Conservation (phyloP, 108 stramenopile genomes). For the Phaeodactylum tricornutum region DNA sequence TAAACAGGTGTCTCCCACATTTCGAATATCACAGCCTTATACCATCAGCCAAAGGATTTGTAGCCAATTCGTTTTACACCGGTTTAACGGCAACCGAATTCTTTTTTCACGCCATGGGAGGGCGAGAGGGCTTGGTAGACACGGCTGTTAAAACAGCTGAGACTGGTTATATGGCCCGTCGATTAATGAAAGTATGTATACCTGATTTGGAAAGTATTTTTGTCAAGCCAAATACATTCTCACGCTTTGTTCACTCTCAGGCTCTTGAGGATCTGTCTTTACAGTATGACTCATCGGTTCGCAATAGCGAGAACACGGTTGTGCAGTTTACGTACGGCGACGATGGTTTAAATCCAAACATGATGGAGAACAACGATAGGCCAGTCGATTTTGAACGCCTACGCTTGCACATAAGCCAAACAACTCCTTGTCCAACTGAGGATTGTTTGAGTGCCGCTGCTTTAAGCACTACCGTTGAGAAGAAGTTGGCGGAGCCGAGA, state of each 20-base stretch:
- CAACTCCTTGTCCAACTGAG: constrained; percentile 49
- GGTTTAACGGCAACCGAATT: constrained; percentile 99
- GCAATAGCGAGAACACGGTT: constrained; percentile 92
- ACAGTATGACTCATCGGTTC: constrained; percentile 92
- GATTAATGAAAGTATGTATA: constrained; percentile 88
- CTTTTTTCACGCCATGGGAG: constrained; percentile 99
- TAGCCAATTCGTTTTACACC: constrained; percentile 92
- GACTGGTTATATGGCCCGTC: constrained; percentile 99
- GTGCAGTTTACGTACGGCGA: constrained; percentile 98
- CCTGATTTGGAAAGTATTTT: constrained; percentile 4
- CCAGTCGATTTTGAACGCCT: constrained; percentile 81
- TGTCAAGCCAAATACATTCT: constrained; percentile 3
- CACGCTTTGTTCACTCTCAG: constrained; percentile 10
- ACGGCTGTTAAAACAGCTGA: constrained; percentile 99
- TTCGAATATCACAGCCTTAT: constrained; percentile 80
- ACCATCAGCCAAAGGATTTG: constrained; percentile 96
- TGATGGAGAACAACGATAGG: constrained; percentile 91
- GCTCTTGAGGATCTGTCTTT: constrained; percentile 92
- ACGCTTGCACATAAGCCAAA: constrained; percentile 40
- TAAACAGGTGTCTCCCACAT: constrained; percentile 88
- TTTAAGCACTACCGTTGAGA: constrained; percentile 32
- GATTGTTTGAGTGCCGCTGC: constrained; percentile 27
- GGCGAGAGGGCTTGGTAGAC: constrained; percentile 97
- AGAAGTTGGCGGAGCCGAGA: constrained; percentile 28
- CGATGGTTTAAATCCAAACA: constrained; percentile 90